Percentiles rank a stretch among this genome's conserved stretches.
Evolutionary conservation across 345 rosid genomes (phyloP).

Genomic region (Eucalyptus pauciflora): DNA sequence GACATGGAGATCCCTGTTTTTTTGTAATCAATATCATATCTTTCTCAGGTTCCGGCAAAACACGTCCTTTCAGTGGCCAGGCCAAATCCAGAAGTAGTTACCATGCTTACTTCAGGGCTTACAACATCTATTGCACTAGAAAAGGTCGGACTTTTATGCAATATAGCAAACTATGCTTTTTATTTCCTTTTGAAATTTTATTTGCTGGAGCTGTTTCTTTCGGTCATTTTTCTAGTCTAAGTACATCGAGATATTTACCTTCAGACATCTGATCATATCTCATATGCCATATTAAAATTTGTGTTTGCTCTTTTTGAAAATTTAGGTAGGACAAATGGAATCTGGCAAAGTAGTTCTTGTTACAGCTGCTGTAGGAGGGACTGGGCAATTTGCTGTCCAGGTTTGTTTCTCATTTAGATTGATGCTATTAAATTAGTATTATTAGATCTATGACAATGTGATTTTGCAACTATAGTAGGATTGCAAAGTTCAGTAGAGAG

Average conservation of each 20-base stretch:
- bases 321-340: slow-evolving; percentile 76
- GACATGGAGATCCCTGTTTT: not conserved
- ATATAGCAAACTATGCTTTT: not conserved
- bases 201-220: not conserved
- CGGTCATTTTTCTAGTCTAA: not conserved
- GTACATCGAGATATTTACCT: not conserved
- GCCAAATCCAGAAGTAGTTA: slow-evolving; percentile 95
- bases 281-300: not conserved
- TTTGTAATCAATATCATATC: not conserved
- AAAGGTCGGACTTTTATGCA: slow-evolving; percentile 32
- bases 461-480: too few species aligned
- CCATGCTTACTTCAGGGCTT: slow-evolving; percentile 96
- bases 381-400: slow-evolving; percentile 98
- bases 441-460: too few species aligned
- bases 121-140: slow-evolving; percentile 92
- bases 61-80: slow-evolving; percentile 79
- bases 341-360: slow-evolving; percentile 77
- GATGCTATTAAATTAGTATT: not conserved
- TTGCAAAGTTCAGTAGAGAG: too few species aligned
- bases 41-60: slow-evolving; percentile 53
- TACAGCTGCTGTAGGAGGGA: slow-evolving; percentile 98
- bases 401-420: slow-evolving; percentile 11
- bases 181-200: not conserved
- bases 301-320: not conserved
- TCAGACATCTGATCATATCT: not conserved